phyloP scores from a whole-genome alignment of 352 stramenopile species.

The Phytophthora tubulina region DNA sequence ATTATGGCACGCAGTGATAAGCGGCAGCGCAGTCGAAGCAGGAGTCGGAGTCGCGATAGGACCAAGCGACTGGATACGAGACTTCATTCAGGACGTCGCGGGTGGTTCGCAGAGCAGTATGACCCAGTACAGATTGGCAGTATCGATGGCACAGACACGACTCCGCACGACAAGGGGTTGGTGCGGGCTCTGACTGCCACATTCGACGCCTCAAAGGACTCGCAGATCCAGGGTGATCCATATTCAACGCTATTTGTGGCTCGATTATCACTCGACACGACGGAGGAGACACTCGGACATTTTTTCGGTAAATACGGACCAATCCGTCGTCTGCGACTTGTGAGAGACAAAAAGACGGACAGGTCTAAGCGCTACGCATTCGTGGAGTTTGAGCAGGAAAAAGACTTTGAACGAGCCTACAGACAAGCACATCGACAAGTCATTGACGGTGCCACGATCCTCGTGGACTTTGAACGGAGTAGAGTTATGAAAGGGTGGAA shows the following conservation, averaged over 20 bases:
- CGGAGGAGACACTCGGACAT: slow-evolving; percentile 51
- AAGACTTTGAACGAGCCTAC: slow-evolving; percentile 70
- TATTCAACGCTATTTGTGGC: slow-evolving; percentile 80
- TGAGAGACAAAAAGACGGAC: slow-evolving; percentile 70
- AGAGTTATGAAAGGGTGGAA: slow-evolving; percentile 88
- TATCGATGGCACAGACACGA: slow-evolving; percentile 75
- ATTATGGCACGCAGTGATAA: slow-evolving; percentile 20
- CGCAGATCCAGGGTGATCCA: slow-evolving; percentile 71
- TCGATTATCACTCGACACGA: slow-evolving; percentile 66
- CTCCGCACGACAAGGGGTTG: slow-evolving; percentile 73
- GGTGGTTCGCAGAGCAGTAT: slow-evolving; percentile 81
- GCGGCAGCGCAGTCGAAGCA: slow-evolving; percentile 17
- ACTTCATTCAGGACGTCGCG: slow-evolving; percentile 3
- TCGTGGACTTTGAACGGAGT: slow-evolving; percentile 84
- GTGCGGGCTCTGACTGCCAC: slow-evolving; percentile 51
- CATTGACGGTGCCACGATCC: slow-evolving; percentile 68
- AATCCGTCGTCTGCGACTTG: slow-evolving; percentile 64
- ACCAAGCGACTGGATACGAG: neutral
- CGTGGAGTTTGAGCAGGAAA: slow-evolving; percentile 71
- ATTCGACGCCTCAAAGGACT: slow-evolving; percentile 68
- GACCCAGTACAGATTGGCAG: slow-evolving; percentile 71
- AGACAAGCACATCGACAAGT: slow-evolving; percentile 55
- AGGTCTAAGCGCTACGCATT: slow-evolving; percentile 85
- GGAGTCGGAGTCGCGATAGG: slow-evolving; percentile 37
- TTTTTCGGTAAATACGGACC: slow-evolving; percentile 64